Evolutionary conservation across 83 land plant species (phyloP), one percentile per base, ranked within the genome.

Genomic region (Picea abies): DNA sequence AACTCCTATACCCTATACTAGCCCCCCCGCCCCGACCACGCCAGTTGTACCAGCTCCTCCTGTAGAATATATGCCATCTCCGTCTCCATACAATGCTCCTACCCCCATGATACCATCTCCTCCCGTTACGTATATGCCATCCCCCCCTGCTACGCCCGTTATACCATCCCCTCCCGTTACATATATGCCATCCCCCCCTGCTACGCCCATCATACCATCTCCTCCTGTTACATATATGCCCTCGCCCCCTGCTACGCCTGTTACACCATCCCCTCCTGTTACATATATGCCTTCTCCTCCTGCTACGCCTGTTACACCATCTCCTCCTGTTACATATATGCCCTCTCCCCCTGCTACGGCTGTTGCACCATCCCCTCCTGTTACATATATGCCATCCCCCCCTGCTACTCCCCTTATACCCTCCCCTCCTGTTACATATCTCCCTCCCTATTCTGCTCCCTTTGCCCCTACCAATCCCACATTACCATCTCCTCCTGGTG

Each of bases 371-470:
- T 16, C 44, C 23, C 77, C 49, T 25, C 60, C 79, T 4, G 15
- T 77, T 49, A 56, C 62, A 19, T 58, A 49, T 58, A 26, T 9
- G 39, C 56, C 79, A 25, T 2, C 78, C 22, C 47, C 78, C 9
- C 58, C 49, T 9, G 80, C 76, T 11, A 69, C 80, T 26, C 86
- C 89, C 22, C 84, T 85, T 9, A 63, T 56, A 16, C 10, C 4
- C 4, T 20, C 17, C 10, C 15, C 61, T 4, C 60, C 79, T 8
- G 47, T 25, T 11, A 23, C 60, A 25, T 14, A 8, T 22, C 79
- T 61, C 20, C 16, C 79, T n/a, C 79, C 79, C 29, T 32, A 68
- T 68, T 44, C 47, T 44, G 22, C 66, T 4, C 66, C 66, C 4
- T n/a, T 11, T 63, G 66, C 22, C 22, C 66, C 66, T 4, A n/a